Evolutionary conservation across 495 filamentous ascomycete species (phyloP), one percentile per base, ranked within the genome.

Genomic region (Achaetomiella virescens): DNA sequence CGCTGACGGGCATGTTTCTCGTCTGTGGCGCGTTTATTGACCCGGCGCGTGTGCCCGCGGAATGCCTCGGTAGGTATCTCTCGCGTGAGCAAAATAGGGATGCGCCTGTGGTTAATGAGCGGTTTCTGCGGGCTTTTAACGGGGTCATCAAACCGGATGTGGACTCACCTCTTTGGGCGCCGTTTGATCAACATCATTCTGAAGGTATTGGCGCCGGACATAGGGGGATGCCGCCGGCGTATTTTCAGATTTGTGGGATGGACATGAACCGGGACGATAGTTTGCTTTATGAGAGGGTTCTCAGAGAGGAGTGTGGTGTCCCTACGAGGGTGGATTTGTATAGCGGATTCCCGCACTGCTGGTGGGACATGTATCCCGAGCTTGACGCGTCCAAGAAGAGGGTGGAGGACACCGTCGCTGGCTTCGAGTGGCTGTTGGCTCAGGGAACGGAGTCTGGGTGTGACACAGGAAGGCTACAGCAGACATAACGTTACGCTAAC

Each of bases 321-420:
- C 12, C 6, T 18, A 75, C 52, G 61, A 73, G 48, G 57, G 6
- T 54, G 38, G 52, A 54, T 38, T n/a, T 46, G 25, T 24, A 22
- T 24, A 14, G n/a, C 1, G 52, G 55, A 29, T 60, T 74, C 41
- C 72, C 63, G 50, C 56, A 69, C 45, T 75, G 69, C 52, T 75
- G 72, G 53, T 54, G 52, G 52, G 38, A 54, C 35, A 43, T 43
- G 50, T 43, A 53, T 15, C 45, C 45, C 27, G 45, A 48, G 2
- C n/a, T 48, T 8, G 45, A 48, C 3, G 45, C 45, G 27, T 33
- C 27, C 1, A 48, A 48, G 27, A 48, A 48, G 27, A 48, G 45
- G 33, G 21, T 22, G 31, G 47, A 49, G 12, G 27, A 48, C 21
- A 48, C n/a, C 0, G 35, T 48, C 14, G 45, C n/a, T 1, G 45